A percentile compares a stretch with the other conserved stretches of the same genome.
Conservation (phyloP, 164 flowering plant genomes). For the Vitis rupestris region DNA sequence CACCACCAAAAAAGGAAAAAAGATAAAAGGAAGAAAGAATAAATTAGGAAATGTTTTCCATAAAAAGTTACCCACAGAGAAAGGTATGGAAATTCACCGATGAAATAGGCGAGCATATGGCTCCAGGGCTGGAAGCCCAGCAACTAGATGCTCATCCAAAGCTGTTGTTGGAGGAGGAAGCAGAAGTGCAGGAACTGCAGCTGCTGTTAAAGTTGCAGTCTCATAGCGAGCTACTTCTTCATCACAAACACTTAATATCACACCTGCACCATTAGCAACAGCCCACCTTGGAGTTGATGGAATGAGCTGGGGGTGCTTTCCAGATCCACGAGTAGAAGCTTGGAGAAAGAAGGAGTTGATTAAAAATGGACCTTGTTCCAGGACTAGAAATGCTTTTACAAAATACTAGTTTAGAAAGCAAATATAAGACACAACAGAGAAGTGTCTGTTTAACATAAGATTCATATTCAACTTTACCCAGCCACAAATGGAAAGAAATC, state of each 20-base stretch:
- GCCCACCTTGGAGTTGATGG: conserved; percentile 99
- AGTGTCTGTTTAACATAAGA: no score
- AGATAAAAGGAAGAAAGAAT: background rate
- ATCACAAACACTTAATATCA: conserved; percentile 92
- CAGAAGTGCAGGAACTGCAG: conserved; percentile 92
- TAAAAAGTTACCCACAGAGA: background rate
- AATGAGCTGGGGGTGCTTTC: conserved; percentile 96
- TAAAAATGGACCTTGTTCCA: background rate
- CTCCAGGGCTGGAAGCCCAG: conserved; percentile 95
- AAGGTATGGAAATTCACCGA: conserved; percentile 41
- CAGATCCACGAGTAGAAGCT: conserved; percentile 88
- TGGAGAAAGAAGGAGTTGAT: conserved; percentile 7
- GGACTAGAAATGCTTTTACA: no score
- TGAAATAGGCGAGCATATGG: conserved; percentile 97
- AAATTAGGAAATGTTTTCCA: background rate
- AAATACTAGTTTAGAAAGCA: background rate
- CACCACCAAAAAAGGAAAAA: conserved; percentile 9
- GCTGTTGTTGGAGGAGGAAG: conserved; percentile 97
- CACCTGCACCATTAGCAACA: conserved; percentile 99
- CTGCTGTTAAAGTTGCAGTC: conserved; percentile 92
- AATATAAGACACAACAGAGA: no score
- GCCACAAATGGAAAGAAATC: no score
- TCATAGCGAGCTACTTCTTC: conserved; percentile 95
- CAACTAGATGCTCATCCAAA: conserved; percentile 93
- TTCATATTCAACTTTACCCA: no score